Percentiles rank a stretch among this genome's conserved stretches.
phyloP scores from a whole-genome alignment of 2,329 filamentous ascomycete genomes.

The Cladobotryum mycophilum region DNA sequence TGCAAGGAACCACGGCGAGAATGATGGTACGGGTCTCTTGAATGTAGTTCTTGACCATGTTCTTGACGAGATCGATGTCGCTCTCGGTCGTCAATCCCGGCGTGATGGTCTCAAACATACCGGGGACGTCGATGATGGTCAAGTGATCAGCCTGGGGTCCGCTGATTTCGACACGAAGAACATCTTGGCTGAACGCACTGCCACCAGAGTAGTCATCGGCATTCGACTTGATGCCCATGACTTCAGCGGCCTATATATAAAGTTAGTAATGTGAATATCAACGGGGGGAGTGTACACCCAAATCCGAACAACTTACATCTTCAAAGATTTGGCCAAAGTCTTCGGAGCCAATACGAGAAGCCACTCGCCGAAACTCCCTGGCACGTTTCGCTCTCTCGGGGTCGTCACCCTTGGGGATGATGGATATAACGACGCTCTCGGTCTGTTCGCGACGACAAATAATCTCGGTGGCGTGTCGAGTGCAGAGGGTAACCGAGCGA shows the following conservation, averaged over 20 bases:
- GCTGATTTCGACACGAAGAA: conserved; percentile 34
- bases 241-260: conserved; percentile 30
- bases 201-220: neutral
- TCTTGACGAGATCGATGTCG: conserved; percentile 39
- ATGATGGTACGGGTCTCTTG: conserved; percentile 42
- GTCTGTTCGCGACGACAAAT: conserved; percentile 19
- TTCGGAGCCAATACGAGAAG: conserved; percentile 20
- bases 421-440: conserved; percentile 33
- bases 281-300: neutral
- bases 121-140: conserved; percentile 49
- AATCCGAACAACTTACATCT: conserved; percentile 24
- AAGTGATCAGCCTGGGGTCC: conserved; percentile 40
- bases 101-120: conserved; percentile 37
- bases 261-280: neutral
- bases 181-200: conserved; percentile 39
- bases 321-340: conserved; percentile 33
- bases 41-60: conserved; percentile 44
- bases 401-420: conserved; percentile 26
- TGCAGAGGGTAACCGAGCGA: conserved; percentile 38
- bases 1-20: conserved; percentile 39
- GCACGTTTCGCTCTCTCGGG: conserved; percentile 10
- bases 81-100: conserved; percentile 35
- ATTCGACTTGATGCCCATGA: conserved; percentile 37
- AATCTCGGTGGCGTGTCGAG: conserved; percentile 39
- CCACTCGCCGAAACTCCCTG: conserved; percentile 14